Conservation (phyloP, 2,329 filamentous ascomycete species). For the Colletotrichum aenigma region DNA sequence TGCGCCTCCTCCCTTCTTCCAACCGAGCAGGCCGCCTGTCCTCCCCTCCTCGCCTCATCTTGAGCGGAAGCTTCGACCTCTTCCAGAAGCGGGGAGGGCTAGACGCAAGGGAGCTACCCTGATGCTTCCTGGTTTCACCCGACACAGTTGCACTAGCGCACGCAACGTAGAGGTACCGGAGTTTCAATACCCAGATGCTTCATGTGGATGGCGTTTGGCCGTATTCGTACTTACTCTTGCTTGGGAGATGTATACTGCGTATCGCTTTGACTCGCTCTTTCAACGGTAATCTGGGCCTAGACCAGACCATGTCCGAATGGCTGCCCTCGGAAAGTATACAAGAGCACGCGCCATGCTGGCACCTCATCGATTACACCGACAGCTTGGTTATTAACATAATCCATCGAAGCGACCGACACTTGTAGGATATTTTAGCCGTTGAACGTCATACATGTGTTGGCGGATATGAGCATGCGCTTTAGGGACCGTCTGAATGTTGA, state of each 20-base stretch:
- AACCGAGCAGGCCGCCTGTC: neutral
- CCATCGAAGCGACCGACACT: neutral
- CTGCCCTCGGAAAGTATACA: neutral
- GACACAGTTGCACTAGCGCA: neutral
- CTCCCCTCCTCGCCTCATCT: neutral
- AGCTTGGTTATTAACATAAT: neutral
- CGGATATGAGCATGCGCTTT: neutral
- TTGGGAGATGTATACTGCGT: neutral
- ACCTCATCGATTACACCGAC: neutral
- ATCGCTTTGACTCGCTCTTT: neutral
- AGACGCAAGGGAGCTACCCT: neutral
- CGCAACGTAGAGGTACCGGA: neutral
- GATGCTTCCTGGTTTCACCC: constrained; percentile 13
- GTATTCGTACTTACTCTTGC: neutral
- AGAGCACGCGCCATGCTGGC: neutral
- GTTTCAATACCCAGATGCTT: neutral
- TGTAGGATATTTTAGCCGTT: neutral
- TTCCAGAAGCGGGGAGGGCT: neutral
- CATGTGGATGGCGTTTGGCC: neutral
- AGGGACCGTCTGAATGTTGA: neutral
- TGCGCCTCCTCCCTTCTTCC: neutral
- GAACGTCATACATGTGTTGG: neutral
- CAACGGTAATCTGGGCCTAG: neutral
- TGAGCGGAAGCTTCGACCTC: neutral
- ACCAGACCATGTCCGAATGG: neutral